Evolutionary conservation across 805 yeast genomes (phyloP).

Genomic region (Zygoascus bituminiphila): DNA sequence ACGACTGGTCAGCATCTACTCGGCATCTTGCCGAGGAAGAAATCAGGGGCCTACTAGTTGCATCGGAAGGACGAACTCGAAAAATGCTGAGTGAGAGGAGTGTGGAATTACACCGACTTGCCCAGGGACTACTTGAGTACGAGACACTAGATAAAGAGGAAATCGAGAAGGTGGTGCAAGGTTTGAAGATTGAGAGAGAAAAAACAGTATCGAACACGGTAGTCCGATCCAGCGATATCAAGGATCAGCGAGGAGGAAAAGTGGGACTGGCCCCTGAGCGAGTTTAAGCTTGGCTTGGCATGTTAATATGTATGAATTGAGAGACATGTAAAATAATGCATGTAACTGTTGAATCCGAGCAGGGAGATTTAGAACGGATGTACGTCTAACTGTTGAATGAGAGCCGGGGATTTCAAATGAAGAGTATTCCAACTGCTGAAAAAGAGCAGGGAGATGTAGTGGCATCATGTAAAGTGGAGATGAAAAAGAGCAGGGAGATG

Average conservation of each 20-base stretch:
- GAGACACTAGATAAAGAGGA: conserved; percentile 91
- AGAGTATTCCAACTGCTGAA: too few relatives aligned
- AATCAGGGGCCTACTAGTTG: conserved; percentile 64
- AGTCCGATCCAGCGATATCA: conserved; percentile 38
- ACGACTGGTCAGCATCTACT: conserved; percentile 83
- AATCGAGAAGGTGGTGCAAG: conserved; percentile 76
- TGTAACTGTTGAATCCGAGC: too few relatives aligned
- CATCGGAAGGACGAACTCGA: conserved; percentile 75
- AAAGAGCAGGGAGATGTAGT: too few relatives aligned
- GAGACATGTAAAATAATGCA: background rate
- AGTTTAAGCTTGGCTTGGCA: background rate
- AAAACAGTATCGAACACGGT: conserved; percentile 71
- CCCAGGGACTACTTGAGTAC: conserved; percentile 88
- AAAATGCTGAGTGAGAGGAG: conserved; percentile 50
- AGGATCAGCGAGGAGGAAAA: conserved; percentile 20
- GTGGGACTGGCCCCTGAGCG: conserved; percentile 3
- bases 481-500: too few relatives aligned
- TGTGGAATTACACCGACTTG: conserved; percentile 73
- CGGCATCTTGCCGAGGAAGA: conserved; percentile 90
- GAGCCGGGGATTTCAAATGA: too few relatives aligned
- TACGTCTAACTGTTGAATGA: too few relatives aligned
- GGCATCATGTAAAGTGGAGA: too few relatives aligned
- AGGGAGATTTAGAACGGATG: too few relatives aligned
- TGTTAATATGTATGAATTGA: background rate
- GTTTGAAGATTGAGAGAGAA: conserved; percentile 63